Evolutionary conservation across 768 basidiomycete species (phyloP).

Genomic region (Mycena galericulata): DNA sequence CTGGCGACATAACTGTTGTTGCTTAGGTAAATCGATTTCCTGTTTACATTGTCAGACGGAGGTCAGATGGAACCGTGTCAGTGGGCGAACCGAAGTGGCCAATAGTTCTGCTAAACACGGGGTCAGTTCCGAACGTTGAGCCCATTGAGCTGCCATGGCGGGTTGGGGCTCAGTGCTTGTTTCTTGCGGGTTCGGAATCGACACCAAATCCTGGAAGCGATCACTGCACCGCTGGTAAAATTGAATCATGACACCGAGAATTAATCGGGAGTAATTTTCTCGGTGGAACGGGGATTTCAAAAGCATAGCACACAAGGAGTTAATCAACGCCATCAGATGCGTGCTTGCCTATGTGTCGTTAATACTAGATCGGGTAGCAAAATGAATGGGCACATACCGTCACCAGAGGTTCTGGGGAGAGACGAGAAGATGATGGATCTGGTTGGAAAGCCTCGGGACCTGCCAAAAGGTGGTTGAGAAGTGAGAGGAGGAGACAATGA

Average conservation of each 20-base stretch:
- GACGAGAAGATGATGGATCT: conserved; percentile 73
- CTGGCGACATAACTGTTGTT: conserved; percentile 72
- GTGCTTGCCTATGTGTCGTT: conserved; percentile 74
- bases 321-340: conserved; percentile 89
- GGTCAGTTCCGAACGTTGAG: conserved; percentile 84
- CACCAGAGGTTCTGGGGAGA: conserved; percentile 80
- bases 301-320: conserved; percentile 93
- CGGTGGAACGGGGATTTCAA: conserved; percentile 93
- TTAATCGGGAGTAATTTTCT: conserved; percentile 94
- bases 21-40: conserved; percentile 55
- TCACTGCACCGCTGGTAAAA: conserved; percentile 96
- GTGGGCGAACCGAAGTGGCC: conserved; percentile 59
- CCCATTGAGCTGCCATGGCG: conserved; percentile 82
- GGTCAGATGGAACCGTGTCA: not conserved
- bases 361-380: not conserved
- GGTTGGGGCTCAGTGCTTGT: conserved; percentile 58
- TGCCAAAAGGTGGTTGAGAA: conserved; percentile 47
- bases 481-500: not conserved
- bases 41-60: conserved; percentile 35
- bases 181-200: conserved; percentile 48
- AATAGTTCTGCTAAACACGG: conserved; percentile 78
- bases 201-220: conserved; percentile 81
- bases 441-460: conserved; percentile 88
- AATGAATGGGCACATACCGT: conserved; percentile 63
- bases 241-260: conserved; percentile 93